Evolutionary conservation across 2,329 filamentous ascomycete genomes (phyloP), one percentile per base, ranked within the genome.

Genomic region (Neonectria magnoliae): DNA sequence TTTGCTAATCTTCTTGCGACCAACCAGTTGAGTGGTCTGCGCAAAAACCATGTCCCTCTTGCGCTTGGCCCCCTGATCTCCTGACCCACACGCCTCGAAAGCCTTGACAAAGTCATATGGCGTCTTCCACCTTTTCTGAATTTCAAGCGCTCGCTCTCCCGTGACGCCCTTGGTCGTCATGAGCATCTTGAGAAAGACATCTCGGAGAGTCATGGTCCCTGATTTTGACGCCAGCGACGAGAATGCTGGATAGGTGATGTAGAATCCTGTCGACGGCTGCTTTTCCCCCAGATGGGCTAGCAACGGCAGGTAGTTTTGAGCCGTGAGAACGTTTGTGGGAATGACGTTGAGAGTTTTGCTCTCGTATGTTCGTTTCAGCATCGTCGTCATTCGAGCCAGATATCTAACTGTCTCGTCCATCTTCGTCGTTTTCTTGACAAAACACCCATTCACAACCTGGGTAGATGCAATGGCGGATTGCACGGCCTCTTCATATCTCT

Each of bases 151-250:
- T 72, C 92, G 93, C 71, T 94, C 92, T 3, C 90, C 91, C 1
- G 91, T 92, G 13, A 96, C 83, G 1, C 91, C 91, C 59, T 86
- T 86, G 2, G 87, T 93, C 67, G 91, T 93, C 92, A 96, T 94
- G 52, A 96, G 84, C 92, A 96, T 95, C 78, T 94, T 94, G 27
- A 96, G 80, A 70, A 88, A 95, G 0, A 94, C 78, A 71, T 96
- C 93, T 60, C 91, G 84, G 10, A 95, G 80, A 0, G 91, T 92
- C 71, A 93, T 86, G 63, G 86, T 86, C 57, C 92, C 90, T 0
- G 91, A 93, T 77, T 96, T 96, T 9, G 90, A 92, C 1, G 88
- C 88, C 48, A 95, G 79, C 1, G 88, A 89, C 0, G 90, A 88
- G 75, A 95, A 94, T 0, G 90, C 90, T 0, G 85, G 80, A 71